Percentiles rank a stretch among this genome's conserved stretches.
Conservation (phyloP, 148 eudicot species). For the Camellia sinensis region DNA sequence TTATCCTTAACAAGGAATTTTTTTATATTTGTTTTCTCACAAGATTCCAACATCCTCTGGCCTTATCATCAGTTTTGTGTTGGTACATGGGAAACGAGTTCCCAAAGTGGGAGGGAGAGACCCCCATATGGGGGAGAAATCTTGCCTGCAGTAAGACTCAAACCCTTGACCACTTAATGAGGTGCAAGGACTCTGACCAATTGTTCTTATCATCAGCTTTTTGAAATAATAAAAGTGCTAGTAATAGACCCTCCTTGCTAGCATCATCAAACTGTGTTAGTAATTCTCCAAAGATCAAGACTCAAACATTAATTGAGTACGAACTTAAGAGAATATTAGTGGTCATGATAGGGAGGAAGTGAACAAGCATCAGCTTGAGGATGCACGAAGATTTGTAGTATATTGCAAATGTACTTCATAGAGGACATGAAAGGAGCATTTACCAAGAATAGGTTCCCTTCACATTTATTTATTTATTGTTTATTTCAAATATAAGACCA, state of each 20-base stretch:
- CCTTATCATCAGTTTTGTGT: neutral
- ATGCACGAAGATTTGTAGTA: neutral
- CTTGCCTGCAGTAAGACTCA: no score
- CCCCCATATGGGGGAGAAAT: no score
- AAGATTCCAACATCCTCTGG: neutral
- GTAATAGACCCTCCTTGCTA: neutral
- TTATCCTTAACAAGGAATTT: neutral
- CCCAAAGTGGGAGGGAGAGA: no score
- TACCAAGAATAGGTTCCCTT: neutral
- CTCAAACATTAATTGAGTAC: neutral
- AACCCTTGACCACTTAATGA: no score
- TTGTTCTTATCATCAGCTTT: neutral
- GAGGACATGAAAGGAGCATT: neutral
- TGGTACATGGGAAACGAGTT: no score
- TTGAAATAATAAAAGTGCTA: neutral
- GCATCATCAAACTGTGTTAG: neutral
- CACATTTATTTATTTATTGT: neutral
- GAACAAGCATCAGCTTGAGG: neutral
- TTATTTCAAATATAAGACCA: neutral
- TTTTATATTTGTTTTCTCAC: no score
- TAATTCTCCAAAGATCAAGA: neutral
- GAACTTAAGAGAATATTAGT: neutral
- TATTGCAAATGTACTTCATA: neutral
- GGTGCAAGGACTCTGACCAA: no score
- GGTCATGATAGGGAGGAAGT: constrained; percentile 2